These are phyloP conservation scores for Podila epigama DNA, from an alignment of 192 early-diverging fungal genomes.

Conservation along the genomic window DNA sequence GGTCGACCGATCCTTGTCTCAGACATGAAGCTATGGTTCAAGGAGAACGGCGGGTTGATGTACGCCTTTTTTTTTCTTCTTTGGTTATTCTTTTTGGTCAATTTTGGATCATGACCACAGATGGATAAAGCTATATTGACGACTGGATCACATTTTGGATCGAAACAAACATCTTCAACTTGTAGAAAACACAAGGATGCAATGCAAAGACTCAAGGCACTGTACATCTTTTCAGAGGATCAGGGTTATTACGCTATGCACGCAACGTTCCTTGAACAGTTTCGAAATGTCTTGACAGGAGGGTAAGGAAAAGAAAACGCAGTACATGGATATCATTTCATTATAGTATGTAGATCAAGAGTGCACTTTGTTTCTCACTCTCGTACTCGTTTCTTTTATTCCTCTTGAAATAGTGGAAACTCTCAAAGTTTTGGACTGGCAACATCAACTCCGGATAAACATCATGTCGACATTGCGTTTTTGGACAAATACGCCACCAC, in stretches of 20 bases:
- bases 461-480: conserved; percentile 71
- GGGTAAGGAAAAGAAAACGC: conserved; percentile 50
- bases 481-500: conserved; percentile 83
- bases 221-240: conserved; percentile 71
- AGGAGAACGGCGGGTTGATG: conserved; percentile 29
- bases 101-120: too few relatives aligned
- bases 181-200: conserved; percentile 67
- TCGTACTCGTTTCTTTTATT: neutral
- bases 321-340: neutral
- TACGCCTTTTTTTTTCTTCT: conserved; percentile 13
- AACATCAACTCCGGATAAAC: conserved; percentile 62
- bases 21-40: conserved; percentile 76
- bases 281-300: conserved; percentile 77
- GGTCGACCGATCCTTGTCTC: conserved; percentile 62
- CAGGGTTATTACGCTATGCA: conserved; percentile 65
- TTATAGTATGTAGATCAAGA: neutral
- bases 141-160: too few relatives aligned
- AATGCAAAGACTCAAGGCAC: conserved; percentile 72
- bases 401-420: conserved; percentile 66
- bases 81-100: neutral
- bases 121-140: too few relatives aligned
- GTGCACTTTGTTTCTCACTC: neutral
- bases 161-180: neutral
- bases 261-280: conserved; percentile 69
- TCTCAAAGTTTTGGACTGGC: conserved; percentile 88